phyloP scores from a whole-genome alignment of 2,329 filamentous ascomycete genomes.

The Grosmannia clavigera region DNA sequence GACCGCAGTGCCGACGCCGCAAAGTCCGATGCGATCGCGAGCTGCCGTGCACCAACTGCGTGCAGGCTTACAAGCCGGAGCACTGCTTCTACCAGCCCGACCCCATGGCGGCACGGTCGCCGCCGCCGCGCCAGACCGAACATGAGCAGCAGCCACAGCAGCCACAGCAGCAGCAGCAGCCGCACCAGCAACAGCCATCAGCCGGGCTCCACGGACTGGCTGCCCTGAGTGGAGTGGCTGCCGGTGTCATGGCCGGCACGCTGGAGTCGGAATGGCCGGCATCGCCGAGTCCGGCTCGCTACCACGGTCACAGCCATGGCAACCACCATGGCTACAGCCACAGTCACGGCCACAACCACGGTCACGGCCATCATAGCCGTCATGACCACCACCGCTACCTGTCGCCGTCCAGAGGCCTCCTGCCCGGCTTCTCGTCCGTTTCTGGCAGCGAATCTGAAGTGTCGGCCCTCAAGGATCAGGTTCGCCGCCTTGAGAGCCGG shows the following conservation, averaged over 20 bases:
- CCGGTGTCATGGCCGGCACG: not conserved
- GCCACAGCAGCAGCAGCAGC: not conserved
- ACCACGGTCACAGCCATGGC: not conserved
- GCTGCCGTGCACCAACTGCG: slow-evolving; percentile 28
- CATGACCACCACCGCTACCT: too few species aligned
- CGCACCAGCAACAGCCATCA: not conserved
- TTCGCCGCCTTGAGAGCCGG: slow-evolving; percentile 31
- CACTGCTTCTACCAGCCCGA: slow-evolving; percentile 13
- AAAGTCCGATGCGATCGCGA: slow-evolving; percentile 31
- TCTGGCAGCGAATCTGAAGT: slow-evolving; percentile 17
- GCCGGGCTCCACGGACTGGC: not conserved
- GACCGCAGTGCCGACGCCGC: slow-evolving; percentile 24
- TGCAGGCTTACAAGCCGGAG: slow-evolving; percentile 17
- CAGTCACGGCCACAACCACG: not conserved
- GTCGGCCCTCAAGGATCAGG: slow-evolving; percentile 24
- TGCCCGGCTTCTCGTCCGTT: not conserved
- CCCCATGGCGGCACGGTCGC: slow-evolving; percentile 7
- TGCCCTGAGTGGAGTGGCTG: not conserved
- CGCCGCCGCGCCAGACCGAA: not conserved
- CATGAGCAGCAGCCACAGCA: not conserved
- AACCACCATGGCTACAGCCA: not conserved
- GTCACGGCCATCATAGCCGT: too few species aligned
- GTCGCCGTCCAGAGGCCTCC: too few species aligned
- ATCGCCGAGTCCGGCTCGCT: not conserved
- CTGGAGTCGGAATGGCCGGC: not conserved